These are phyloP conservation scores for Apiospora phragmitis DNA, from an alignment of 2,329 filamentous ascomycete species.

Conservation along the genomic window DNA sequence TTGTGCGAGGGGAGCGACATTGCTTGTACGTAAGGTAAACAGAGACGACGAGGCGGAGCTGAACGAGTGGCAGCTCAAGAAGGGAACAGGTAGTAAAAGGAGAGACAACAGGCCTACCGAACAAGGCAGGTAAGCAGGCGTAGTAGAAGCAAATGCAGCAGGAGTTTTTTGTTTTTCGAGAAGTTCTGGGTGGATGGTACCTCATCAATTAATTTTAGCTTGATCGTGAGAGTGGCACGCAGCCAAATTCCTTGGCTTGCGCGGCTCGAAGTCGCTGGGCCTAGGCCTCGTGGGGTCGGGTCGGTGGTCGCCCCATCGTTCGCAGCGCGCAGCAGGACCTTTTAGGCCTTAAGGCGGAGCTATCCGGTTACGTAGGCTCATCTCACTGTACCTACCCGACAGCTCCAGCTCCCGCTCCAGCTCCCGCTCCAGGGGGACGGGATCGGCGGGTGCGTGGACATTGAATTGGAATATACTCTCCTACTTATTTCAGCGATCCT, in stretches of 20 bases:
- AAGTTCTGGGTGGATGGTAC: not conserved
- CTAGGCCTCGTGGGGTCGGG: not conserved
- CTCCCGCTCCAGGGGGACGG: too few relatives aligned
- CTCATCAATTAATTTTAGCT: not conserved
- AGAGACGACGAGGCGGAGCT: not conserved
- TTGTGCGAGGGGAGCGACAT: constrained; percentile 39
- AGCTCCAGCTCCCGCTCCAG: not conserved
- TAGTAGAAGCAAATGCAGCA: not conserved
- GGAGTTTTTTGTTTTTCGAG: not conserved
- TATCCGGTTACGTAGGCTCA: not conserved
- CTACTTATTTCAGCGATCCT: not conserved
- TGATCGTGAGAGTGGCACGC: constrained; percentile 3
- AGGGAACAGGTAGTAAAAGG: not conserved
- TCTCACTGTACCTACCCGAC: not conserved
- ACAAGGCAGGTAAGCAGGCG: not conserved
- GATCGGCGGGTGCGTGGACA: not conserved
- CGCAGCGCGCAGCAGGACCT: not conserved
- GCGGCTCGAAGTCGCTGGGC: not conserved
- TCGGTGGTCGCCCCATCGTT: not conserved
- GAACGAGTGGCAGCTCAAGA: constrained; percentile 7
- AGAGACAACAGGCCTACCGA: not conserved
- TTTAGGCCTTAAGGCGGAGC: not conserved
- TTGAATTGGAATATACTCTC: not conserved
- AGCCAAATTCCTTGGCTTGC: constrained; percentile 3
- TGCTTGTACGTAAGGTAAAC: constrained; percentile 22